A percentile compares a stretch with the other conserved stretches of the same genome.
Evolutionary conservation across 495 filamentous ascomycete genomes (phyloP).

Genomic region (Aspergillus cristatus): DNA sequence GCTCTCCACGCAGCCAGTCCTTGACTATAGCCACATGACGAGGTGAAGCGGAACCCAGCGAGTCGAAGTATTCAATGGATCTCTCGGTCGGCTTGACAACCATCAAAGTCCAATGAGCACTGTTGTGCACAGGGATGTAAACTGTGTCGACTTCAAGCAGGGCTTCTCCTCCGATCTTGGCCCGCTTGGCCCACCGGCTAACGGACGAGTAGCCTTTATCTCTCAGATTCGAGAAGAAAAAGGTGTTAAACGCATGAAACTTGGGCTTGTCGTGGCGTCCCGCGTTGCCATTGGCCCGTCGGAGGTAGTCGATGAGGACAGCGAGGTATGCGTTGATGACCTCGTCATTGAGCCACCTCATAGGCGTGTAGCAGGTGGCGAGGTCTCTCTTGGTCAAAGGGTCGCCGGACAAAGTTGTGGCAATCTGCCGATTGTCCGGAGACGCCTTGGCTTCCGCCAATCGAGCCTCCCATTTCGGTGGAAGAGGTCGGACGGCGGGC

Average conservation of each 20-base stretch:
- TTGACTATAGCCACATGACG: conserved; percentile 32
- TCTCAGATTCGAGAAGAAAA: conserved; percentile 57
- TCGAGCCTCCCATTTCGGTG: conserved; percentile 33
- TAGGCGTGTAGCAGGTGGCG: conserved; percentile 38
- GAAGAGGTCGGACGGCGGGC: conserved; percentile 33
- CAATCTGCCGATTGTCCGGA: conserved; percentile 20
- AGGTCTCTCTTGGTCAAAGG: conserved; percentile 55
- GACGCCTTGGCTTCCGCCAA: conserved; percentile 24
- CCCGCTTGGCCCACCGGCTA: conserved; percentile 44
- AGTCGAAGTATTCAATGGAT: conserved; percentile 69
- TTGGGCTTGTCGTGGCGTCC: conserved; percentile 45
- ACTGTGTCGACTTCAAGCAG: conserved; percentile 51
- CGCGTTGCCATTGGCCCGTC: conserved; percentile 37
- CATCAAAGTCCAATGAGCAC: conserved; percentile 52
- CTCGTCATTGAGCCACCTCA: conserved; percentile 75
- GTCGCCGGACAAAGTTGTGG: conserved; percentile 44
- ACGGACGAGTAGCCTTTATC: conserved; percentile 42
- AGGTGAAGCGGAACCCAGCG: conserved; percentile 37
- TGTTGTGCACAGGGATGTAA: conserved; percentile 50
- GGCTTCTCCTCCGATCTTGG: conserved; percentile 43
- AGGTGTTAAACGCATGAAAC: conserved; percentile 61
- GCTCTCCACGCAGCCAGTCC: conserved; percentile 48
- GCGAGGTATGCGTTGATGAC: conserved; percentile 62
- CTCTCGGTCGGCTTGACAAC: conserved; percentile 55
- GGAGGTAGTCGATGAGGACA: conserved; percentile 50